Evolutionary conservation across 164 flowering plant genomes (phyloP), one percentile per base, ranked within the genome.

Genomic region (Aristolochia fimbriata): DNA sequence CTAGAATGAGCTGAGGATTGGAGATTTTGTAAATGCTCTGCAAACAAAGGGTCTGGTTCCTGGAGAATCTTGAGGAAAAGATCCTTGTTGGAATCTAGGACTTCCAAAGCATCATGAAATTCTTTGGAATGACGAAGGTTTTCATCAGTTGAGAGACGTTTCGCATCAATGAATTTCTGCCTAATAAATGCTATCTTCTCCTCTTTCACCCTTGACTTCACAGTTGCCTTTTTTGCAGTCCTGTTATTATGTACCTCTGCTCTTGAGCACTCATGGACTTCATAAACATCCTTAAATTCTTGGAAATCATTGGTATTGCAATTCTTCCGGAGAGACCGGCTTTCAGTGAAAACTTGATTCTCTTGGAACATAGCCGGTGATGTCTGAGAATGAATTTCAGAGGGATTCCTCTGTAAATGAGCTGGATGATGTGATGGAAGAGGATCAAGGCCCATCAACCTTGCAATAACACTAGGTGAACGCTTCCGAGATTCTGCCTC

Each of bases 401-500:
- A 57, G 8, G 56, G 53, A 60, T 54, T 76, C 50, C 45, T 55
- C 33, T 76, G 82, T 57, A 74, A 74, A 46, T 67, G 76, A 57
- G 65, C 51, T 50, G 78, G 73, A 64, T 78, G 80, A 63, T 72
- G 87, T 53, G 78, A 59, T 46, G 98, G 90, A 69, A 83, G 59
- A 6, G 79, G 78, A 68, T 93, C 98, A 59, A 87, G 80, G 65
- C 97, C 96, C 97, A 93, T 90, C 76, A 93, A 76, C 71, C 81
- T 78, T 25, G 97, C 97, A 70, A 93, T 73, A 51, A 87, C 73
- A 70, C 84, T 78, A 0, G 92, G 91, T n/a, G 90, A 68, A 22
- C 84, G 76, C 53, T 83, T 77, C 68, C 68, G 77, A 17, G 71
- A 57, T 60, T 82, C 90, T 66, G 63, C 57, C 62, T 87, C 93